A percentile compares a stretch with the other conserved stretches of the same genome.
phyloP scores from a whole-genome alignment of 495 filamentous ascomycete species.

The Aspergillus coremiiformis region DNA sequence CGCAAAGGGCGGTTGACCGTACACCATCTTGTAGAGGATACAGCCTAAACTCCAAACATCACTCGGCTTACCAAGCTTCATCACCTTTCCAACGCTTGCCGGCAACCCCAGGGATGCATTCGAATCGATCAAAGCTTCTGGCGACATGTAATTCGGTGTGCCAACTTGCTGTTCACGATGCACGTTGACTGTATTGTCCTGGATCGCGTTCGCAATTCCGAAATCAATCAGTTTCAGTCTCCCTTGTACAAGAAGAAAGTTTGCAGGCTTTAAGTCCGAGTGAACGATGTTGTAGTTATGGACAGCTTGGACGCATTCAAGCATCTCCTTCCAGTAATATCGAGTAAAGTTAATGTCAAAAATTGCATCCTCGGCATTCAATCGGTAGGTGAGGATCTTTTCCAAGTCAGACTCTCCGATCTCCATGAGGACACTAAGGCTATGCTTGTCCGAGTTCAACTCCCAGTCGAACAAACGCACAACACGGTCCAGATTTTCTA shows the following conservation, averaged over 20 bases:
- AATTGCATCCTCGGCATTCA: constrained; percentile 62
- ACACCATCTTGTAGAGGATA: constrained; percentile 96
- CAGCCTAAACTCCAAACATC: constrained; percentile 96
- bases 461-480: constrained; percentile 89
- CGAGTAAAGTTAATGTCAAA: constrained; percentile 89
- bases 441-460: constrained; percentile 80
- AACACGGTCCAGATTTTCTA: constrained; percentile 79
- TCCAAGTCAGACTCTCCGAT: constrained; percentile 94
- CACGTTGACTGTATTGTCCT: constrained; percentile 94
- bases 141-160: constrained; percentile 98
- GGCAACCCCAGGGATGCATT: constrained; percentile 57
- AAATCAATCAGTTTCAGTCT: constrained; percentile 87
- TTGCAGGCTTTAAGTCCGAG: constrained; percentile 92
- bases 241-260: constrained; percentile 82
- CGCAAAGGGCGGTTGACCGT: constrained; percentile 85
- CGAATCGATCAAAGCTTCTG: constrained; percentile 83
- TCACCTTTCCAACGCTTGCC: constrained; percentile 59
- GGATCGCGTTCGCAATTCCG: constrained; percentile 94
- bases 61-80: constrained; percentile 92
- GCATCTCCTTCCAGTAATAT: constrained; percentile 98
- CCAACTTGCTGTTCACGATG: constrained; percentile 92
- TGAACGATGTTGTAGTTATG: constrained; percentile 89
- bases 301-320: constrained; percentile 85
- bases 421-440: constrained; percentile 91
- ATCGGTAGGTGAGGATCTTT: constrained; percentile 67